Evolutionary conservation across 2,329 filamentous ascomycete genomes (phyloP).

Genomic region (Sclerotinia trifoliorum): DNA sequence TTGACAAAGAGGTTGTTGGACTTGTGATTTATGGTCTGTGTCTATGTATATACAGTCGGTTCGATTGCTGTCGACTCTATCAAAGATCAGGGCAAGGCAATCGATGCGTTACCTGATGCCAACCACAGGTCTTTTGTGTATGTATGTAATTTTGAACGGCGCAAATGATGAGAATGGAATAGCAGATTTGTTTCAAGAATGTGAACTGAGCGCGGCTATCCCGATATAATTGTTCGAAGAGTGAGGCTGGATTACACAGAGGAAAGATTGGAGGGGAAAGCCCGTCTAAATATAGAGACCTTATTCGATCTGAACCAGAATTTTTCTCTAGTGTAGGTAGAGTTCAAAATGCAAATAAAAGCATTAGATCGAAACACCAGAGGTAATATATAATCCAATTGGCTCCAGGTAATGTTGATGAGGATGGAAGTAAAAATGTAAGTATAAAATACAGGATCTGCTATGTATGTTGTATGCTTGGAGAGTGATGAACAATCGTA

Average conservation of each 20-base stretch:
- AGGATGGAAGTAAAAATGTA: neutral
- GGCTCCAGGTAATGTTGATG: neutral
- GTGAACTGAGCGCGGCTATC: slow-evolving; percentile 8
- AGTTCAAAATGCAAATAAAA: slow-evolving; percentile 1
- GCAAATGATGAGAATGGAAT: neutral
- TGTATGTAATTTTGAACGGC: neutral
- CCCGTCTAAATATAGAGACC: slow-evolving; percentile 9
- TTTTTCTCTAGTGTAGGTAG: slow-evolving; percentile 1
- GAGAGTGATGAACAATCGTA: neutral
- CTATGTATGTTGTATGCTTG: neutral
- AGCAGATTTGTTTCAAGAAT: neutral
- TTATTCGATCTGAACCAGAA: slow-evolving; percentile 10
- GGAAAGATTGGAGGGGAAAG: slow-evolving; percentile 8
- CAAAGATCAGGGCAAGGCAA: slow-evolving; percentile 20
- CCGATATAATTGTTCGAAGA: slow-evolving; percentile 10
- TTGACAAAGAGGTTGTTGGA: slow-evolving; percentile 11
- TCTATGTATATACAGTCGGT: slow-evolving; percentile 20
- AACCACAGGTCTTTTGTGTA: neutral
- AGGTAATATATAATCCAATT: slow-evolving; percentile 2
- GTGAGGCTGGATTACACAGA: slow-evolving; percentile 19
- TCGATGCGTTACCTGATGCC: slow-evolving; percentile 10
- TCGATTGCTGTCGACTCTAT: slow-evolving; percentile 18
- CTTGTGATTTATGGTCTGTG: neutral
- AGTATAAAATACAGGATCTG: neutral
- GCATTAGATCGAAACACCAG: neutral